Percentiles rank a stretch among this genome's conserved stretches.
phyloP scores from a whole-genome alignment of 1,139 yeast genomes.

The Scheffersomyces titani region DNA sequence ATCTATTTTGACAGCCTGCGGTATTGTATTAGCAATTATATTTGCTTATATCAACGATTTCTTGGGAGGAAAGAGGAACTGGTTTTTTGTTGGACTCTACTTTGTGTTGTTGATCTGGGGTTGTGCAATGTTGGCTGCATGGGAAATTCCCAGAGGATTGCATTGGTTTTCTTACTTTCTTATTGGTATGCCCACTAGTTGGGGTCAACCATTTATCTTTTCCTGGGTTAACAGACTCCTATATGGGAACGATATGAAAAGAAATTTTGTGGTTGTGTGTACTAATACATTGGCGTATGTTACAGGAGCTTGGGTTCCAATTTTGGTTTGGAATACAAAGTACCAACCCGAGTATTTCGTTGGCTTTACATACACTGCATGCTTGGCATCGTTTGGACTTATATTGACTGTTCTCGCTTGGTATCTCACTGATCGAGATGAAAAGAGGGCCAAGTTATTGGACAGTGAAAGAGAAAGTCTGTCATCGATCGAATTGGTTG shows the following conservation, averaged over 20 bases:
- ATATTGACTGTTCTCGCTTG: conserved; percentile 24
- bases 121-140: conserved; percentile 41
- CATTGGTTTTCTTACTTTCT: conserved; percentile 53
- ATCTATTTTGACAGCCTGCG: conserved; percentile 45
- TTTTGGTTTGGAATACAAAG: conserved; percentile 28
- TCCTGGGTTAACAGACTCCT: conserved; percentile 25
- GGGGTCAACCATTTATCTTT: conserved; percentile 26
- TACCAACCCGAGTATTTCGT: conserved; percentile 33
- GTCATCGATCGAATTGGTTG: neutral
- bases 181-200: conserved; percentile 46
- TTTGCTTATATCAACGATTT: conserved; percentile 46
- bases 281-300: conserved; percentile 26
- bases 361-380: conserved; percentile 26
- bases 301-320: conserved; percentile 26
- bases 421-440: conserved; percentile 34
- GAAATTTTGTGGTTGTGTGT: conserved; percentile 23
- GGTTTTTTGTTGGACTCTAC: conserved; percentile 33
- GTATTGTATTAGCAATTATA: conserved; percentile 40
- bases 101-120: conserved; percentile 42
- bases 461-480: neutral
- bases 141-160: conserved; percentile 49
- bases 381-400: conserved; percentile 20
- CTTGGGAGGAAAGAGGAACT: conserved; percentile 43
- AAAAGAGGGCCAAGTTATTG: conserved; percentile 8
- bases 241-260: conserved; percentile 22